Evolutionary conservation across 768 basidiomycete genomes (phyloP).

Genomic region (Exidia glandulosa): DNA sequence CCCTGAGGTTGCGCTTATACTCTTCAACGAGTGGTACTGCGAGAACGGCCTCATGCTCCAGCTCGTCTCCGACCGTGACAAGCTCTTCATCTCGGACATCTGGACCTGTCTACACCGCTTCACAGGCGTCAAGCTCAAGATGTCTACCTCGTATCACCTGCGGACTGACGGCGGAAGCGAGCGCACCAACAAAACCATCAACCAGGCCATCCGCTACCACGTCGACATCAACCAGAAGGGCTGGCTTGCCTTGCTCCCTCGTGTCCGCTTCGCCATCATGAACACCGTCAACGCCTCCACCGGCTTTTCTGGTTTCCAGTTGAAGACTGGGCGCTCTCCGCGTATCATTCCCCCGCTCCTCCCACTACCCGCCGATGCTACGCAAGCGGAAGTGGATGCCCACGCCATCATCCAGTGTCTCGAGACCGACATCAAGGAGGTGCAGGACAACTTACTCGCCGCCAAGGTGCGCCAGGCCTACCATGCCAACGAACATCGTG

Average conservation of each 20-base stretch:
- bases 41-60: slow-evolving; percentile 15
- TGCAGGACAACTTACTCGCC: slow-evolving; percentile 24
- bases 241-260: slow-evolving; percentile 20
- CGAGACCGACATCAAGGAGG: slow-evolving; percentile 14
- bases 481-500: slow-evolving; percentile 5
- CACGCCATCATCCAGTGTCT: background rate
- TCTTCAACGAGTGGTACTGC: background rate
- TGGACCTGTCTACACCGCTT: slow-evolving; percentile 15
- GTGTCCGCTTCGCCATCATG: slow-evolving; percentile 23
- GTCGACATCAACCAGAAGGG: slow-evolving; percentile 16
- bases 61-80: slow-evolving; percentile 23
- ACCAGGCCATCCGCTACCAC: no score
- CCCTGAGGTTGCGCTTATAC: background rate
- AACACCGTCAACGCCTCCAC: slow-evolving; percentile 22
- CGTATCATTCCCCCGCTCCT: slow-evolving; percentile 14
- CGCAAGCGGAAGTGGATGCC: slow-evolving; percentile 1
- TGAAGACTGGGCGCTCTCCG: slow-evolving; percentile 14
- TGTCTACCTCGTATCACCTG: slow-evolving; percentile 27
- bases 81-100: slow-evolving; percentile 22
- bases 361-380: no score
- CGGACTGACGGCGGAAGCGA: slow-evolving; percentile 26
- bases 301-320: slow-evolving; percentile 24
- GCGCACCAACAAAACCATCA: slow-evolving; percentile 22
- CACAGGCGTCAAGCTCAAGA: slow-evolving; percentile 18
- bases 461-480: background rate